These are phyloP conservation scores for Gynochthodes officinalis DNA, from an alignment of 257 asterid genomes.

Conservation along the genomic window DNA sequence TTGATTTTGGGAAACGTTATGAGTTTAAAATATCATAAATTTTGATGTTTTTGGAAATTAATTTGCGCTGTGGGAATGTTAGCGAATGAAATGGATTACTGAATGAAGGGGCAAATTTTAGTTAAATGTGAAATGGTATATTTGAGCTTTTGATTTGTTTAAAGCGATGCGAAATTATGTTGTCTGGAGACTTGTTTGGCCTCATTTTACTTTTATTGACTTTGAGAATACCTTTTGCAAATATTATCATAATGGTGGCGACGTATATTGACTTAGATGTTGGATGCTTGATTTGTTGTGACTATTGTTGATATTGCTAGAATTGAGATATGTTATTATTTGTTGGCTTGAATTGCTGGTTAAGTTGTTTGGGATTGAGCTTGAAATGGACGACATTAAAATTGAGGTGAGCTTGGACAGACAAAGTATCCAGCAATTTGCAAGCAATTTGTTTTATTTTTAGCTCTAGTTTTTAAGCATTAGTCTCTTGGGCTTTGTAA, in stretches of 20 bases:
- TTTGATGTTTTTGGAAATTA: background rate
- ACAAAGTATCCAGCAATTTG: too few species aligned
- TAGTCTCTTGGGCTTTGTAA: background rate
- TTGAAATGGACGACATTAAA: too few species aligned
- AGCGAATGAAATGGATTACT: background rate
- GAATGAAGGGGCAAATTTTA: background rate
- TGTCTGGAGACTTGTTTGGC: background rate
- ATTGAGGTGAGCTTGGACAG: too few species aligned
- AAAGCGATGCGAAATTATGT: background rate
- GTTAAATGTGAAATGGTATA: background rate
- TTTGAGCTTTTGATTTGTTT: background rate
- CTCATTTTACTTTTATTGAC: background rate
- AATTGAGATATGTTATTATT: too few species aligned
- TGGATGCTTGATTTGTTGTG: background rate
- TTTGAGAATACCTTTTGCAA: background rate
- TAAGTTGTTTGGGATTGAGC: background rate
- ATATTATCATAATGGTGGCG: too few species aligned
- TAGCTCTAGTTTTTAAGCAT: background rate
- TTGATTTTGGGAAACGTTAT: background rate
- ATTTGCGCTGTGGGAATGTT: background rate
- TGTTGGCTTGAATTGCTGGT: background rate
- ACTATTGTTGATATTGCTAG: too few species aligned
- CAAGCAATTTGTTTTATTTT: background rate
- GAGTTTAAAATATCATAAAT: background rate
- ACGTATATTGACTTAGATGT: background rate